Conservation (phyloP, 2,329 filamentous ascomycete genomes). For the Colletotrichum falcatum region DNA sequence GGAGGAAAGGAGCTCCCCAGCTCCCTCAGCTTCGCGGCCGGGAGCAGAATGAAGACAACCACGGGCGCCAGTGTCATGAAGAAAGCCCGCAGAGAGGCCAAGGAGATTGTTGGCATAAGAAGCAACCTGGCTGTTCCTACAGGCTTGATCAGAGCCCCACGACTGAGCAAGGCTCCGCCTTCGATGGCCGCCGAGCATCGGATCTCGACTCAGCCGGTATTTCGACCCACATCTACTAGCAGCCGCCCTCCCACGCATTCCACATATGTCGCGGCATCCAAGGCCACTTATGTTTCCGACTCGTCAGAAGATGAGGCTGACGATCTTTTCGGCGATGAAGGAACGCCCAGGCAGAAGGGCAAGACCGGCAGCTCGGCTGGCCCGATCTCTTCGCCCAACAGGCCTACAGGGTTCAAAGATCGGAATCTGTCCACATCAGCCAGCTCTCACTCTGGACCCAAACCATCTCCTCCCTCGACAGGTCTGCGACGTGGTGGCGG, state of each 20-base stretch:
- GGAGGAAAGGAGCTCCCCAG: conserved; percentile 48
- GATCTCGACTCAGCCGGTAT: conserved; percentile 55
- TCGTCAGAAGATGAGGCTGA: conserved; percentile 44
- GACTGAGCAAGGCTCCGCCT: conserved; percentile 56
- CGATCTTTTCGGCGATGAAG: conserved; percentile 33
- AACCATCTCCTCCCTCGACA: conserved; percentile 1
- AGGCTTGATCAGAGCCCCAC: conserved; percentile 53
- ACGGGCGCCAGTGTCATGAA: conserved; percentile 66
- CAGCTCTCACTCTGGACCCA: background rate
- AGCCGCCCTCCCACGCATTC: conserved; percentile 23
- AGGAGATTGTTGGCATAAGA: conserved; percentile 60
- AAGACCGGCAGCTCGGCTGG: background rate
- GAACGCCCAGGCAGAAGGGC: conserved; percentile 18
- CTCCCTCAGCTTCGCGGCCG: conserved; percentile 58
- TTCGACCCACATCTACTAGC: conserved; percentile 43
- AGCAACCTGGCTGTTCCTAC: conserved; percentile 37
- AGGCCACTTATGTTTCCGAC: conserved; percentile 55
- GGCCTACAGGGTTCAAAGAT: conserved; percentile 8
- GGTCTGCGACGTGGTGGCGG: conserved; percentile 30
- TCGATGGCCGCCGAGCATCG: conserved; percentile 67
- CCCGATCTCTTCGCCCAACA: conserved; percentile 3
- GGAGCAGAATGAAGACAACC: conserved; percentile 64
- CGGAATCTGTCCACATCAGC: background rate
- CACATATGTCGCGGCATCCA: conserved; percentile 33
- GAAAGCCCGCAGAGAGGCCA: conserved; percentile 67